Percentiles rank a stretch among this genome's conserved stretches.
These are phyloP conservation scores for Glycine soja DNA, from an alignment of 306 rosid genomes.

Conservation along the genomic window DNA sequence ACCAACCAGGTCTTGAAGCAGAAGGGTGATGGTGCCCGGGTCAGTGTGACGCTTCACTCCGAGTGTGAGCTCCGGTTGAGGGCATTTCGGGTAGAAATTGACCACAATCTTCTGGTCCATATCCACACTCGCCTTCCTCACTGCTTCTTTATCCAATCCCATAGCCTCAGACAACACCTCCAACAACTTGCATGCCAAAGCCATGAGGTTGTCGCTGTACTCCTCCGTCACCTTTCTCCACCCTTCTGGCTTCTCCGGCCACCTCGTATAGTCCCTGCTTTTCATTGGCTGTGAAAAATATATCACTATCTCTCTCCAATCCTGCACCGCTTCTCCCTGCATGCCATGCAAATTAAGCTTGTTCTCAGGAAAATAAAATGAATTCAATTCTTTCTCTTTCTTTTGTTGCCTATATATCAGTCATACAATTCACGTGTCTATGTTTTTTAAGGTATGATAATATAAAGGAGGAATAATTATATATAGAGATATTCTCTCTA, in stretches of 20 bases:
- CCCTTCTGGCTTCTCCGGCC: conserved; percentile 86
- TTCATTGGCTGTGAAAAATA: conserved; percentile 71
- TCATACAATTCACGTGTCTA: too few species aligned
- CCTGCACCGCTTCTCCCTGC: conserved; percentile 75
- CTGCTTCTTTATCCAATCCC: conserved; percentile 76
- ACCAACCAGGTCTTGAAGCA: conserved; percentile 79
- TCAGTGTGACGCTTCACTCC: conserved; percentile 89
- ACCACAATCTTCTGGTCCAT: conserved; percentile 88
- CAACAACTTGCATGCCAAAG: conserved; percentile 64
- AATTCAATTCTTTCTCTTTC: too few species aligned
- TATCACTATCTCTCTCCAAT: conserved; percentile 85
- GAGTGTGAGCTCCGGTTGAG: conserved; percentile 77
- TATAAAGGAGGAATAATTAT: too few species aligned
- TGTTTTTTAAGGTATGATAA: too few species aligned
- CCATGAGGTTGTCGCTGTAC: conserved; percentile 76
- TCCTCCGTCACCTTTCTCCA: conserved; percentile 68
- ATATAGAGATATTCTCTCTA: neutral
- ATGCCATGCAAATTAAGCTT: neutral
- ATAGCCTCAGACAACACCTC: conserved; percentile 77
- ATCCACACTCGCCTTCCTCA: conserved; percentile 75
- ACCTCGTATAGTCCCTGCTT: conserved; percentile 62
- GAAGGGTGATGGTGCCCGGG: conserved; percentile 78
- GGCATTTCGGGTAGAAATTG: conserved; percentile 83
- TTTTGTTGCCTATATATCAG: too few species aligned
- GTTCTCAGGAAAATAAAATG: neutral